Base-by-base conservation (phyloP, 108 stramenopile genomes). In the Cyclotella baltica region DNA sequence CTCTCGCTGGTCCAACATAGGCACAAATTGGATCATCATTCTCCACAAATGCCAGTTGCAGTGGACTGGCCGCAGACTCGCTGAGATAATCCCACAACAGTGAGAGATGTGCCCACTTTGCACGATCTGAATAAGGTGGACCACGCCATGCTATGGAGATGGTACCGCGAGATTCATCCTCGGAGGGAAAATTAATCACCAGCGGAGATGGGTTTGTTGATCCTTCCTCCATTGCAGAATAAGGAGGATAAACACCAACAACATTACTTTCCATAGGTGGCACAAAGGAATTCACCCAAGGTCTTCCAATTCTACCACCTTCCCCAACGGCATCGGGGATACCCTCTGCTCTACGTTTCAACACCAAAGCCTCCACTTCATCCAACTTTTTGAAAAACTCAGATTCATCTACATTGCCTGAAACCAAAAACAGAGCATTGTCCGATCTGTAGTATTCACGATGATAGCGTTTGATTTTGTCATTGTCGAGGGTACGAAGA, bases 1-100 rank as follows among this genome's bases (percentile, higher is more conserved):
- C 81, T 23, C 71, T 70, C 2, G 81, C 81, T 0, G 81, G 81
- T 36, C 77, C 77, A 31, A 83, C 34, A 61, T 78, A 71, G 4
- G 81, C 81, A 47, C 81, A 83, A 0, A 83, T 3, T 19, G 81
- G 81, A 40, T 83, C 71, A 28, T 83, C 77, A 68, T 78, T 78
- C 63, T 83, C 81, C 0, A 83, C 81, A 31, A 83, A 83, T 22
- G 81, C 81, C 15, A 73, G 40, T 47, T 83, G 81, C 51, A 83
- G 55, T 4, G 81, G 81, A 67, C 72, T 73, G 3, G 81, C 76
- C 19, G 81, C 81, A 4, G 71, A 73, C 15, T 78, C 81, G 55
- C 75, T 67, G 1, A 83, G 70, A 47, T 83, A 83, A 20, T 73
- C 72, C 81, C 81, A 83, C 0, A 83, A 34, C 0, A 83, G 40